Conservation (phyloP, 495 filamentous ascomycete species). For the Trichoderma reesei region DNA sequence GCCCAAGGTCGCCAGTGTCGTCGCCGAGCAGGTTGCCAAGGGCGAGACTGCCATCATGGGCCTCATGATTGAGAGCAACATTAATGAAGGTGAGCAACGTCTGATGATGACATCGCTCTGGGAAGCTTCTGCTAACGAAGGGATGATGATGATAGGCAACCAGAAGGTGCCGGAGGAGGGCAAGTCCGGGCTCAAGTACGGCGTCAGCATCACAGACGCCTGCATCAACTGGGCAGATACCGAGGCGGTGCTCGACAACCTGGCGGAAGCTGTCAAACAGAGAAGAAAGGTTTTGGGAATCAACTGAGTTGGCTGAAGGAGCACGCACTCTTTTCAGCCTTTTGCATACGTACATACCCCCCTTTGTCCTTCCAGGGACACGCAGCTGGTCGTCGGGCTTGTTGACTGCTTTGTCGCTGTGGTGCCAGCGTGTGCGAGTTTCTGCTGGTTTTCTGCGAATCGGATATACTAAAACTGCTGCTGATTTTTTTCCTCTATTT, state of each 20-base stretch:
- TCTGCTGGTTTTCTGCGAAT: neutral
- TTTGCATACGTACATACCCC: neutral
- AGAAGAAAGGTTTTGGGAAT: constrained; percentile 40
- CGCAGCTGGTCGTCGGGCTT: neutral
- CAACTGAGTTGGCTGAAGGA: constrained; percentile 11
- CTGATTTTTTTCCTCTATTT: neutral
- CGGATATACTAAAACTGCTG: neutral
- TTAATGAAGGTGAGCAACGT: constrained; percentile 65
- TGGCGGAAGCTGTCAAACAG: constrained; percentile 73
- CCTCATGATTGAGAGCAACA: constrained; percentile 98
- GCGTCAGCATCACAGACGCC: constrained; percentile 95
- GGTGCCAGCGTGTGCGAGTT: neutral
- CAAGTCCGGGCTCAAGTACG: constrained; percentile 81
- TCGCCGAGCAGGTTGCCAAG: constrained; percentile 75
- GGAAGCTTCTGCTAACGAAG: constrained; percentile 14
- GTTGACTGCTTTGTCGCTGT: neutral
- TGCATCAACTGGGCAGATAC: constrained; percentile 95
- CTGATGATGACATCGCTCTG: neutral
- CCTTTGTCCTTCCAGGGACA: neutral
- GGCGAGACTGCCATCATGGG: constrained; percentile 90
- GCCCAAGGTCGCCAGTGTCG: constrained; percentile 76
- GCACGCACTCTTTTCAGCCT: neutral
- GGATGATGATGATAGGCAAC: constrained; percentile 42
- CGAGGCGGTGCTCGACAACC: constrained; percentile 61
- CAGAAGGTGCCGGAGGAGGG: constrained; percentile 92